Base-by-base conservation (phyloP, 1,284 basidiomycete genomes). In the Schizophyllum amplum region DNA sequence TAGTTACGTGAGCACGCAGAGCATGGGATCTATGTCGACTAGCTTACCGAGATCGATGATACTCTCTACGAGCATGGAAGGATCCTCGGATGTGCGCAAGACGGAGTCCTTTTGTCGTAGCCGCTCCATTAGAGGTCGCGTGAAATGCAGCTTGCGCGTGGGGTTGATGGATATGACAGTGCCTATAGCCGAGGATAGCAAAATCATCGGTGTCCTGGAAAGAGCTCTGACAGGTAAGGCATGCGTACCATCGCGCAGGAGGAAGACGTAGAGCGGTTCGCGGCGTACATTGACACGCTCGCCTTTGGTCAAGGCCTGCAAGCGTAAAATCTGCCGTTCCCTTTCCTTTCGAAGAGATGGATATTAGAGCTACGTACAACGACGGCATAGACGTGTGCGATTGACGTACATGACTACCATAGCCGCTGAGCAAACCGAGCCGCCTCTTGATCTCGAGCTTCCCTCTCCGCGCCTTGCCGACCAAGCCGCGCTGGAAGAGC, bases 141-240 rank as follows among this genome's bases (percentile, higher is more conserved):
- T 82, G 62, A 84, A 79, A 25, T 75, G 69, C 4, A 79, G 67
- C n/a, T 49, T 23, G 47, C 72, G 71, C 21, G 72, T 74, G 50
- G 76, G 71, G 62, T 80, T 77, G 50, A 86, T 77, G 11, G 82
- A 82, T 25, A 87, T 81, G 25, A 86, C 77, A 3, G 83, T 86
- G 13, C 27, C 27, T 33, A 33, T 33, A n/a, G 27, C 13, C 6
- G 13, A 33, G 27, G 5, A 13, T 13, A 13, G 5, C 13, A 33
- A 13, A 33, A 13, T 13, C 5, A 33, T 6, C 27, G 27, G 27
- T 6, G 13, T 33, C 5, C 5, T 33, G 27, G 27, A 13, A 33
- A 33, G 6, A 5, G 27, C 27, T n/a, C n/a, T n/a, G 13, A 13
- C 27, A 33, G 13, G 27, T 5, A 33, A 6, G 27, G 13, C 6